Evolutionary conservation across 2,329 filamentous ascomycete species (phyloP), one percentile per base, ranked within the genome.

Genomic region (Calonectria naviculata): DNA sequence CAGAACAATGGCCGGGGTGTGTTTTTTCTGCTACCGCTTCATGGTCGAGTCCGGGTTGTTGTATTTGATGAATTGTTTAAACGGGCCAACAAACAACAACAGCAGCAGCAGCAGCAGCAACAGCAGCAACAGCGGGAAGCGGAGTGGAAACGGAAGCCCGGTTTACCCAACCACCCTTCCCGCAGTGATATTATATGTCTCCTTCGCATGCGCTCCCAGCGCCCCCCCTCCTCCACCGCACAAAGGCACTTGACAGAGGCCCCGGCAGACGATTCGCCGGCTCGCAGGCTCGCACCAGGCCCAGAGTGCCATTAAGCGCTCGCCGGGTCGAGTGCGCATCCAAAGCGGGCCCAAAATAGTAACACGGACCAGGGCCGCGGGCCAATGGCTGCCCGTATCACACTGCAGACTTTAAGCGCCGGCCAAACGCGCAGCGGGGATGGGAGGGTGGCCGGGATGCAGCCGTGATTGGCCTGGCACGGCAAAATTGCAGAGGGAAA

Each of bases 1-100:
- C 72, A 66, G 66, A 70, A 46, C 56, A 71, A n/a, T n/a, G 66
- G 65, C 65, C 42, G 42, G 65, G 65, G 49, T n/a, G n/a, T n/a
- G n/a, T n/a, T n/a, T n/a, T 52, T 73, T 36, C 62, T 73, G 72
- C 74, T 80, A 80, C 63, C 74, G 73, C 72, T 76, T 80, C 79
- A 79, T 80, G 68, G 42, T 77, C 54, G 26, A 31, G 21, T 60
- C 28, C 28, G 13, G 34, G 34, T 26, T 38, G 26, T 52, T 38
- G 26, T 52, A 19, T 17, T 36, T 58, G 21, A 26, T 58, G 31
- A 28, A 26, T 58, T 58, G 52, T 19, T 38, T 58, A 24, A 36
- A 36, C 34, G 19, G 31, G 26, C 31, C 24, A 9, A 12, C 29
- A 58, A 38, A 36, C 24, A 38, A 36, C 34, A 24, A 31, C 28